Percentiles rank a stretch among this genome's conserved stretches.
Evolutionary conservation across 331 rosid genomes (phyloP).

Genomic region (Malus hybrid): DNA sequence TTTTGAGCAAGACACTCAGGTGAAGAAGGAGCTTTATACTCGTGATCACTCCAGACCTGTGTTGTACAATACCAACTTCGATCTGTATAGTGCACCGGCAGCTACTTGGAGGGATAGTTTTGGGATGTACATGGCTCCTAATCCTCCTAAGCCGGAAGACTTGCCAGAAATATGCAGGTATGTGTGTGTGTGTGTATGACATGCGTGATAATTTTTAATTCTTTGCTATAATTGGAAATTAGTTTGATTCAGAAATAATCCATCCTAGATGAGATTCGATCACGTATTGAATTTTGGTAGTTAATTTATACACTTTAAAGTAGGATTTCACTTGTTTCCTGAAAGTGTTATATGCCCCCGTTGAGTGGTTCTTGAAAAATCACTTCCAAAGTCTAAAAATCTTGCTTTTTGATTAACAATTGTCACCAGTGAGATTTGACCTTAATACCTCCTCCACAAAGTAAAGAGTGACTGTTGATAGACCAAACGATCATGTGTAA

Average conservation of each 20-base stretch:
- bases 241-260: not conserved
- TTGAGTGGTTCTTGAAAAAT: too few relatives aligned
- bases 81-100: not conserved
- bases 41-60: conserved; percentile 7
- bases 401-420: not conserved
- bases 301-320: not conserved
- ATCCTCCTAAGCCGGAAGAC: not conserved
- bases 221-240: not conserved
- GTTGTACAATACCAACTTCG: not conserved
- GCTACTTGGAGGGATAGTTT: conserved; percentile 9
- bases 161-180: not conserved
- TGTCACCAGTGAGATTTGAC: too few relatives aligned
- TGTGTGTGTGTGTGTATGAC: not conserved
- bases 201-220: not conserved
- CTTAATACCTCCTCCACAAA: not conserved
- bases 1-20: not conserved
- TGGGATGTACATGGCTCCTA: not conserved
- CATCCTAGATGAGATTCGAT: not conserved
- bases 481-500: not conserved
- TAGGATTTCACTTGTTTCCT: not conserved
- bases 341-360: too few relatives aligned
- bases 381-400: too few relatives aligned
- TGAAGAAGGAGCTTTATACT: not conserved
- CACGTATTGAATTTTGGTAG: not conserved
- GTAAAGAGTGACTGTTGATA: not conserved